A percentile compares a stretch with the other conserved stretches of the same genome.
Evolutionary conservation across 345 rosid genomes (phyloP).

Genomic region (Rubroshorea leprosula): DNA sequence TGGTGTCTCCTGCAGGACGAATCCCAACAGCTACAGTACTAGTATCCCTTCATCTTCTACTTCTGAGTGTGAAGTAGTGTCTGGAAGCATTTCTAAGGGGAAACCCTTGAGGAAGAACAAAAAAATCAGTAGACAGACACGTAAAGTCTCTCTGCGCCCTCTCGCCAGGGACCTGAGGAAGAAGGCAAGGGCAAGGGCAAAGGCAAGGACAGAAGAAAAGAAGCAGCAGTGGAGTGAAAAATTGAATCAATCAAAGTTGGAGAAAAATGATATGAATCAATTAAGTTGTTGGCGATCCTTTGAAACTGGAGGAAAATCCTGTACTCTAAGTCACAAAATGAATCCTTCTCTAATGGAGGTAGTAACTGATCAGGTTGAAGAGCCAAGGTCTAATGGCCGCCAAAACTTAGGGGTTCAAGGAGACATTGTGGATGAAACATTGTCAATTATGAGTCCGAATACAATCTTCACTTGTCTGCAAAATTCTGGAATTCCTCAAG

Average conservation of each 20-base stretch:
- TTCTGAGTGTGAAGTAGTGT: slow-evolving; percentile 41
- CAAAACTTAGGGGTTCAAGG: too few relatives aligned
- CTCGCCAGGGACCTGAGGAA: slow-evolving; percentile 44
- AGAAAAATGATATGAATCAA: slow-evolving; percentile 22
- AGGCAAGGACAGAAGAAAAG: slow-evolving; percentile 54
- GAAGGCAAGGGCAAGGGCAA: slow-evolving; percentile 70
- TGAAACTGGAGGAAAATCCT: slow-evolving; percentile 16
- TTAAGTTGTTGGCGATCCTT: slow-evolving; percentile 15
- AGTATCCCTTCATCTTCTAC: slow-evolving; percentile 38
- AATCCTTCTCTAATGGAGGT: slow-evolving; percentile 6
- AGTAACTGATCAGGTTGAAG: too few relatives aligned
- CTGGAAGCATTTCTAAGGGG: slow-evolving; percentile 18
- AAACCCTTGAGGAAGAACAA: slow-evolving; percentile 24
- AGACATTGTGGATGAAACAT: slow-evolving; percentile 22
- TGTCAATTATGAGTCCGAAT: slow-evolving; percentile 24
- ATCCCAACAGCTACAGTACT: slow-evolving; percentile 12
- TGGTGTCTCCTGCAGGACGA: not conserved
- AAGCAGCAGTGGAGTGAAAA: too few relatives aligned
- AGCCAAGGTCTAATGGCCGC: slow-evolving; percentile 3
- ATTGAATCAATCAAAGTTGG: too few relatives aligned
- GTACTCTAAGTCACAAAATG: slow-evolving; percentile 6
- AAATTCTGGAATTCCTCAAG: slow-evolving; percentile 25
- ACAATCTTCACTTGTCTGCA: slow-evolving; percentile 22
- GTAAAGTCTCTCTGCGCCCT: slow-evolving; percentile 24
- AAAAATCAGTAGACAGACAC: slow-evolving; percentile 24